Evolutionary conservation across 2,329 filamentous ascomycete species (phyloP), one percentile per base, ranked within the genome.

Genomic region (Ophioceras dolichostomum): DNA sequence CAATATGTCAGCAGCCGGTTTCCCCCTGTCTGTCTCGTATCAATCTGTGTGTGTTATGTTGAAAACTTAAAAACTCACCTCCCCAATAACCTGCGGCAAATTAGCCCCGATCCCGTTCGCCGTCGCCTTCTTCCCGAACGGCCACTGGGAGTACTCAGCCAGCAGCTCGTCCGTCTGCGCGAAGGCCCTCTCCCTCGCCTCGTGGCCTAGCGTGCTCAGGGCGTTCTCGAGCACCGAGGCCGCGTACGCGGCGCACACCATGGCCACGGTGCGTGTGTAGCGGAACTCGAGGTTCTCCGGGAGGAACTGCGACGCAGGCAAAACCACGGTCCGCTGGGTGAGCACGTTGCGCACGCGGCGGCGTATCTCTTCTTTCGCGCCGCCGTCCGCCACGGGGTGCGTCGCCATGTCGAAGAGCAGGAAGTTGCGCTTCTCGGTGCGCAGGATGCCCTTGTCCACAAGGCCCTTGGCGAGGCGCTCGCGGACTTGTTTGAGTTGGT

Each of bases 331-430:
- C 51, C 91, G 81, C 63, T 88, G 87, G 43, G 86, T 95, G 47
- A 95, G 79, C 42, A 96, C 77, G 56, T 84, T 94, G 56, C 89
- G 81, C 47, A 96, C 89, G 50, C 91, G 82, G 56, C 84, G 79
- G 51, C 91, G 77, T 53, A 98, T 91, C 65, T 98, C 91, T 55
- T 96, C 91, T 67, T 98, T 98, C 53, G 91, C 91, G 53, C 86
- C 89, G 47, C 87, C 83, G 53, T 98, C 91, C 45, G 87, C 89
- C 41, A 98, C 88, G 30, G 91, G 91, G 60, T 98, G 91, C 46
- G 91, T 98, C 40, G 91, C 91, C 91, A 98, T 98, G 65, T 98
- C 91, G 68, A 98, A 98, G 46, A 98, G 83, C 46, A 98, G 75
- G 67, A 98, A 98, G 69, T 98, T 98, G 63, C 87, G 86, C 70